Base-by-base conservation (phyloP, 345 rosid genomes). In the Fremontodendron californicum region DNA sequence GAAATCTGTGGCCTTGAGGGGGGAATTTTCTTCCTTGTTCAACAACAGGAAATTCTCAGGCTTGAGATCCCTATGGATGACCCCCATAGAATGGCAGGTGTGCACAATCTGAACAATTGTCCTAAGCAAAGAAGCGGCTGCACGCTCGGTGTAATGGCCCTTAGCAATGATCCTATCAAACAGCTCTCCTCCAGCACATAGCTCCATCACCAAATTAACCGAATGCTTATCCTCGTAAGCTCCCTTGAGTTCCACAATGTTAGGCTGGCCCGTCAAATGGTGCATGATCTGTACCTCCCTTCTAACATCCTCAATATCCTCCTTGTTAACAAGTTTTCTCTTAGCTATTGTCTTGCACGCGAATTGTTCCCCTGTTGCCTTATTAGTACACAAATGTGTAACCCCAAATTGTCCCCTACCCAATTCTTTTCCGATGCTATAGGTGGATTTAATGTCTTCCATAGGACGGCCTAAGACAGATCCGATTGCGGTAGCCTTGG, bases 261-360 rank as follows among this genome's bases (percentile, higher is more conserved):
- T 94, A 15, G 91, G 94, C 62, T 93, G 97, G 1, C 98, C 98
- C 0, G 97, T 88, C 61, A 94, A 80, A 74, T 94, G 98, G 76
- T 93, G 91, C 98, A 94, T 93, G 4, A 94, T 94, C 78, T 94
- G 98, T 40, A 94, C 98, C 84, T 93, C 98, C 65, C 98, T 88
- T 79, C 92, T 82, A 18, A 94, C 98, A 57, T 94, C 98, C 58
- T 94, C 98, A 18, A 94, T 86, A 67, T 94, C 98, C 84, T 93
- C 98, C 78, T 91, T 95, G 80, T 89, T 89, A 23, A 82, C 93
- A 2, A 94, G 92, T 77, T 94, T 94, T 13, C 97, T 81, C 79
- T 94, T 94, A 0, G 97, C 93, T 6, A 94, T 94, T 10, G 98
- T 94, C 71, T 94, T 94, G 88, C 98, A 94, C 0, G 98, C 98